A percentile compares a stretch with the other conserved stretches of the same genome.
Evolutionary conservation across 1,284 basidiomycete genomes (phyloP).

Genomic region (Cutaneotrichosporon mucoides): DNA sequence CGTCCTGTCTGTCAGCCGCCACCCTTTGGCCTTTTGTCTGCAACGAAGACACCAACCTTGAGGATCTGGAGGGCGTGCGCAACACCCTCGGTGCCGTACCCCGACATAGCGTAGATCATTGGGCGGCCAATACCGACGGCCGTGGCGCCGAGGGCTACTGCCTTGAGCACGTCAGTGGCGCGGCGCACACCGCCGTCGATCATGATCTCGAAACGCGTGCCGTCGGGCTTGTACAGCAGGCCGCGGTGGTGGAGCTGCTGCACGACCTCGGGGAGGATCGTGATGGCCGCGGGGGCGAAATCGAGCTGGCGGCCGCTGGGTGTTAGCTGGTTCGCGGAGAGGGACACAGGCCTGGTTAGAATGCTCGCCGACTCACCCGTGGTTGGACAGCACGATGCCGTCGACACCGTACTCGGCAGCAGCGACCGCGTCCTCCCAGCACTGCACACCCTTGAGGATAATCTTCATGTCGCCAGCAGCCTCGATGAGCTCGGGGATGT

Average conservation of each 20-base stretch:
- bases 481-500: slow-evolving; percentile 79
- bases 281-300: slow-evolving; percentile 82
- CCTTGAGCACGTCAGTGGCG: slow-evolving; percentile 89
- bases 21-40: slow-evolving; percentile 2
- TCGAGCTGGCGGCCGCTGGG: slow-evolving; percentile 75
- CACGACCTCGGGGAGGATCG: slow-evolving; percentile 84
- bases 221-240: slow-evolving; percentile 50
- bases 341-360: too few species aligned
- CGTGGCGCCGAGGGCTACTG: slow-evolving; percentile 83
- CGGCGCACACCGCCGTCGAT: slow-evolving; percentile 89
- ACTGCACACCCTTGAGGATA: slow-evolving; percentile 87
- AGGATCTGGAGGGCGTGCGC: slow-evolving; percentile 72
- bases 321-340: background rate
- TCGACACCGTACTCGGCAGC: slow-evolving; percentile 78
- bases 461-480: slow-evolving; percentile 85
- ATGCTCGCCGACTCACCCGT: slow-evolving; percentile 9
- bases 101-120: slow-evolving; percentile 82
- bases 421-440: slow-evolving; percentile 86
- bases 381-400: slow-evolving; percentile 66
- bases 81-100: slow-evolving; percentile 77
- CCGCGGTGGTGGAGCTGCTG: slow-evolving; percentile 62
- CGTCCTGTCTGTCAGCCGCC: slow-evolving; percentile 58
- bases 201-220: slow-evolving; percentile 71
- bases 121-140: slow-evolving; percentile 69
- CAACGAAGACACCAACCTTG: slow-evolving; percentile 53